phyloP scores from a whole-genome alignment of 2,329 filamentous ascomycete genomes.

The Phaeophleospora eucalypticola region DNA sequence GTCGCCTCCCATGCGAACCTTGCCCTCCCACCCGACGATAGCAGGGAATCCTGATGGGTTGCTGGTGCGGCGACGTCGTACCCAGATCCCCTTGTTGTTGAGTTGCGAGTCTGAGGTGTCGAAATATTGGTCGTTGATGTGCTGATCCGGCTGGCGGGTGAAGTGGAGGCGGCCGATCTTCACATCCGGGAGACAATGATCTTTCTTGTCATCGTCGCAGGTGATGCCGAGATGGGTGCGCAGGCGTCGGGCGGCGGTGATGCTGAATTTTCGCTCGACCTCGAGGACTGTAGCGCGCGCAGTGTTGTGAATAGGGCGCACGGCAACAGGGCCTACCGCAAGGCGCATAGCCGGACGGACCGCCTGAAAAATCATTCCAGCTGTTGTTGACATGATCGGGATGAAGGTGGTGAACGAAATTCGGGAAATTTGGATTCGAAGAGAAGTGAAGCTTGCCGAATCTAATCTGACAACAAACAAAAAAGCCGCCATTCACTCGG shows the following conservation, averaged over 20 bases:
- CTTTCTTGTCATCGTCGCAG: not conserved
- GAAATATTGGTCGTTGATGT: slow-evolving; percentile 19
- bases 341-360: too few relatives aligned
- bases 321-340: too few relatives aligned
- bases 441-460: not conserved
- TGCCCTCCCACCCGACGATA: slow-evolving; percentile 15
- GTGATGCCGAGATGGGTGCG: slow-evolving; percentile 1
- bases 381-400: too few relatives aligned
- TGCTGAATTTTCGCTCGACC: slow-evolving; percentile 21
- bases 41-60: not conserved
- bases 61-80: slow-evolving; percentile 9
- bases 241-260: not conserved
- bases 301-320: not conserved
- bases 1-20: slow-evolving; percentile 14
- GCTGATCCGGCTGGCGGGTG: slow-evolving; percentile 1
- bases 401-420: too few relatives aligned
- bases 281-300: slow-evolving; percentile 5
- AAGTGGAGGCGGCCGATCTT: not conserved
- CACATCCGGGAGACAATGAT: not conserved
- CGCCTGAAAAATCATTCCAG: too few relatives aligned
- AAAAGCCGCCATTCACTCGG: not conserved
- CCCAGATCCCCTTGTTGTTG: slow-evolving; percentile 13
- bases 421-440: too few relatives aligned
- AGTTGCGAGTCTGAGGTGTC: slow-evolving; percentile 11
- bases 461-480: not conserved